Evolutionary conservation across 306 rosid species (phyloP).

Genomic region (Dalbergia cochinchinensis): DNA sequence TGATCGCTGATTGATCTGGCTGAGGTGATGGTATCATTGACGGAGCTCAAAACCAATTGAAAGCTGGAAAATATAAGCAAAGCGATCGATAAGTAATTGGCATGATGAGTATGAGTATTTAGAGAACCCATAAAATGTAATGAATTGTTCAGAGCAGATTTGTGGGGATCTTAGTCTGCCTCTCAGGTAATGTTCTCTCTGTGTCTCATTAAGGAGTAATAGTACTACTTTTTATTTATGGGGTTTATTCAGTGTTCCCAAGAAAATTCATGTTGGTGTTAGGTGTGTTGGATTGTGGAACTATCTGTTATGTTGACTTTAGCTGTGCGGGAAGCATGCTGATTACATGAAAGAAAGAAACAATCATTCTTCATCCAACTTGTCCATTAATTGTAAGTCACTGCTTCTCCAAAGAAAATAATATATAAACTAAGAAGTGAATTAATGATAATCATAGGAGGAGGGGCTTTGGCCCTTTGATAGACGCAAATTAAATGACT

Average conservation of each 20-base stretch:
- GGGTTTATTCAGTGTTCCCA: neutral
- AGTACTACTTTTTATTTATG: neutral
- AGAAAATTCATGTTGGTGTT: neutral
- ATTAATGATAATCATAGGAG: no score
- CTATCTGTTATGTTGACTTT: conserved; percentile 38
- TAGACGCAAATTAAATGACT: no score
- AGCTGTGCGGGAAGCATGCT: conserved; percentile 17
- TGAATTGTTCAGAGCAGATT: no score
- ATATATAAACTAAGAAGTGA: neutral
- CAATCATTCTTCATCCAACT: neutral
- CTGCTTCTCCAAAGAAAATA: neutral
- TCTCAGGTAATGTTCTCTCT: neutral
- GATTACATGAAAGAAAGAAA: neutral
- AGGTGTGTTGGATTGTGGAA: conserved; percentile 21
- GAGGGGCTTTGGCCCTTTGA: neutral
- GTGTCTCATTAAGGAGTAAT: neutral
- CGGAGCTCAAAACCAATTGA: conserved; percentile 2
- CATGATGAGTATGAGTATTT: no score
- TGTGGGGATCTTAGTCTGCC: neutral
- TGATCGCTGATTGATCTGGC: conserved; percentile 37
- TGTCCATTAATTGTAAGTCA: neutral
- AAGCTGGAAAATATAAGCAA: conserved; percentile 26
- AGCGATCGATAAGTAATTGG: neutral
- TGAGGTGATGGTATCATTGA: conserved; percentile 37
- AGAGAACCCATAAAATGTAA: no score